Conservation (phyloP, 2,329 filamentous ascomycete species). For the Neofusicoccum ribis region DNA sequence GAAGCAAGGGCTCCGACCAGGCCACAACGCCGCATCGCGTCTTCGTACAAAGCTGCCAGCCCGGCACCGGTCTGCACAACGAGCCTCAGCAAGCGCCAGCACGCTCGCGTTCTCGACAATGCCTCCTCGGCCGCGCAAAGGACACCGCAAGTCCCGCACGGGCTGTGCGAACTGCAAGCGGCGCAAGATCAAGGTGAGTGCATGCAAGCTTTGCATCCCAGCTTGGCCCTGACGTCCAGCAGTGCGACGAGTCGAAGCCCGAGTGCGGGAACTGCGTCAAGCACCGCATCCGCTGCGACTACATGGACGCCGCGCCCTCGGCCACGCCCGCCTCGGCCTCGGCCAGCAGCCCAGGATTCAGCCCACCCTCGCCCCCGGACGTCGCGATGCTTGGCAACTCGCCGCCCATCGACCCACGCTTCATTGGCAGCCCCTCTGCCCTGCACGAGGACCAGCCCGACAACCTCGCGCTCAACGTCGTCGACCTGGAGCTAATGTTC, state of each 20-base stretch:
- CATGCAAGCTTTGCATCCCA: neutral
- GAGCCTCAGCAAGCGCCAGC: neutral
- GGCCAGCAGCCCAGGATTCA: neutral
- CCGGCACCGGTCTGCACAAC: neutral
- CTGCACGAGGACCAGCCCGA: conserved; percentile 17
- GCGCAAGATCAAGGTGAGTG: conserved; percentile 14
- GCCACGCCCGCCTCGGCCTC: neutral
- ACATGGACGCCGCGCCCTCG: neutral
- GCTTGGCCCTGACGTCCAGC: neutral
- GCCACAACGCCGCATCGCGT: neutral
- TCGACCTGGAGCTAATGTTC: conserved; percentile 32
- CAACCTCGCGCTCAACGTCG: neutral
- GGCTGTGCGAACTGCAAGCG: conserved; percentile 16
- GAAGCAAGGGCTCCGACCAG: neutral
- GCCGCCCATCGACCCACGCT: conserved; percentile 22
- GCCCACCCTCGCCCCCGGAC: neutral
- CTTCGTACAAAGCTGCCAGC: neutral
- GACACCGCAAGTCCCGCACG: conserved; percentile 11
- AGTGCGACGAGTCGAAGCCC: conserved; percentile 35
- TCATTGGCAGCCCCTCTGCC: conserved; percentile 22
- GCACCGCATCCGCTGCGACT: conserved; percentile 32
- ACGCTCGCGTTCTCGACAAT: neutral
- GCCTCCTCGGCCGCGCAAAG: conserved; percentile 13
- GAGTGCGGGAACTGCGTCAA: conserved; percentile 34
- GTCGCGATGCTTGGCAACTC: neutral